Evolutionary conservation across 805 yeast genomes (phyloP).

Genomic region (Candida nemodendra): DNA sequence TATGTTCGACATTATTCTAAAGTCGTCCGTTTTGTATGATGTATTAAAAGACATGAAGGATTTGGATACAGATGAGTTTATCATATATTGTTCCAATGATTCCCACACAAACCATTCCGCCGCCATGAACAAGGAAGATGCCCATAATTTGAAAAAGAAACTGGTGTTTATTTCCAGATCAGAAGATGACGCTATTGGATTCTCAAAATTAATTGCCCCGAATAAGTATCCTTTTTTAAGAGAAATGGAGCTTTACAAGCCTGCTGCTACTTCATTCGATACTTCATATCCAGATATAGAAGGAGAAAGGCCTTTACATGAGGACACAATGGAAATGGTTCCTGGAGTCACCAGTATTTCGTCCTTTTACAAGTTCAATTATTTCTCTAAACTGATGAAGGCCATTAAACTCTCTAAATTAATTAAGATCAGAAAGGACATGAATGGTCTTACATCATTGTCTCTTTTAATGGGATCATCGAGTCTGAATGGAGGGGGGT

Average conservation of each 20-base stretch:
- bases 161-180: slow-evolving; percentile 56
- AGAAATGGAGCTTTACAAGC: slow-evolving; percentile 44
- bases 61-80: slow-evolving; percentile 49
- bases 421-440: slow-evolving; percentile 55
- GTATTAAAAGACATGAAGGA: slow-evolving; percentile 57
- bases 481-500: slow-evolving; percentile 5
- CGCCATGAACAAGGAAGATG: neutral
- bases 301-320: neutral
- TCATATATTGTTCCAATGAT: slow-evolving; percentile 40
- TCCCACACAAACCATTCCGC: neutral
- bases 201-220: slow-evolving; percentile 65
- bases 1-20: slow-evolving; percentile 50
- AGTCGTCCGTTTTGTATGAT: slow-evolving; percentile 51
- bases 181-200: slow-evolving; percentile 64
- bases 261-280: slow-evolving; percentile 2
- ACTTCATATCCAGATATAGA: slow-evolving; percentile 14
- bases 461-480: slow-evolving; percentile 25
- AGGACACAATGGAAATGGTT: slow-evolving; percentile 14
- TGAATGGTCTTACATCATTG: slow-evolving; percentile 40
- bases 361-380: slow-evolving; percentile 49
- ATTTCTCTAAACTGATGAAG: slow-evolving; percentile 46
- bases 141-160: slow-evolving; percentile 31
- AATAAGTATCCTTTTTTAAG: slow-evolving; percentile 61
- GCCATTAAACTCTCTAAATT: slow-evolving; percentile 51
- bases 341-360: slow-evolving; percentile 33